Base-by-base conservation (phyloP, 2,329 filamentous ascomycete genomes). In the Pseudocercospora eumusae region DNA sequence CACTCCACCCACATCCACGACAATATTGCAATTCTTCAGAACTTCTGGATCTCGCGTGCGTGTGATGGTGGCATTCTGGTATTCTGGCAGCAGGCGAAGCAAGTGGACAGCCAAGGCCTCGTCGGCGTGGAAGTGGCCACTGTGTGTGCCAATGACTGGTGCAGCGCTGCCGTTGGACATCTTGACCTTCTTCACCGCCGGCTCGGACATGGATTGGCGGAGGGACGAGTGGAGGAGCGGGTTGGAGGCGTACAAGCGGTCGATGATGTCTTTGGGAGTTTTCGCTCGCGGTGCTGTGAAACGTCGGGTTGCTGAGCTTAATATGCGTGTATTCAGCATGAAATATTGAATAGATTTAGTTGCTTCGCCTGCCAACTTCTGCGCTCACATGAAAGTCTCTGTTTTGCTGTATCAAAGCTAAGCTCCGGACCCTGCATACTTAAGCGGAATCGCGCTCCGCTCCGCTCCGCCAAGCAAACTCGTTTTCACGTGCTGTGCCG, bases 61-160 rank as follows among this genome's bases (percentile, higher is more conserved):
- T 56, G 96, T 82, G 47, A 99, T 88, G 47, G 83, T 76, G 25
- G 92, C 88, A 69, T 84, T 79, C 60, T 83, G 77, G 82, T 98
- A 99, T 62, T 88, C 80, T 21, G 95, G 93, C 18, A 98, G 89
- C 61, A 90, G 85, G 68, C 92, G 92, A 70, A 99, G 90, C 83
- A 99, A 92, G 82, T 96, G 92, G 67, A 99, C 93, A 62, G 95
- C 95, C 47, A 99, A 87, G 64, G 95, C 93, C 81, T 99, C 95
- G 78, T 99, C 95, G 76, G 95, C 95, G 81, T 99, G 95, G 84
- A 99, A 99, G 82, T 97, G 92, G 70, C 95, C 95, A 80, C 89
- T 97, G 85, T 99, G 95, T 28, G 95, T 99, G 74, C 93, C 95
- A 75, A 97, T 96, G 70, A 87, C 79, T 27, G 70, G 68, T 8